phyloP scores from a whole-genome alignment of 768 basidiomycete genomes.

The Cystobasidium ongulense region DNA sequence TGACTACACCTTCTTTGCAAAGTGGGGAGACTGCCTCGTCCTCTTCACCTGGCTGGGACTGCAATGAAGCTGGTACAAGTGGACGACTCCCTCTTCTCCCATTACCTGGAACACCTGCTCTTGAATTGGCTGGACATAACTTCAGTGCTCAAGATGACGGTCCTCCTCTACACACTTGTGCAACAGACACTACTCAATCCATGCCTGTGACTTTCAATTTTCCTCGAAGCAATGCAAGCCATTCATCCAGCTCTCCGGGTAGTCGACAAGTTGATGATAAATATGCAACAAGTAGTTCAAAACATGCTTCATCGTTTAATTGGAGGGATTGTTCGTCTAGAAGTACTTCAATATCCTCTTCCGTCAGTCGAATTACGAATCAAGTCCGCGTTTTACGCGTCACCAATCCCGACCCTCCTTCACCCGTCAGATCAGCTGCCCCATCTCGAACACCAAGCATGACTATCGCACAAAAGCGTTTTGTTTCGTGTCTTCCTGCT shows the following conservation, averaged over 20 bases:
- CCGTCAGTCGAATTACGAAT: background rate
- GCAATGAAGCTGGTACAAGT: background rate
- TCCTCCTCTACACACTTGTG: background rate
- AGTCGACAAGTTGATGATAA: background rate
- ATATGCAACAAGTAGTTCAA: background rate
- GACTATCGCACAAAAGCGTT: background rate
- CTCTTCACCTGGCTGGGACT: background rate
- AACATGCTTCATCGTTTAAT: background rate
- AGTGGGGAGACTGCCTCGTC: background rate
- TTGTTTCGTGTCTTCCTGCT: background rate
- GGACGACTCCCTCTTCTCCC: background rate
- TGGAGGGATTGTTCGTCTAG: background rate
- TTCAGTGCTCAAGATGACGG: background rate
- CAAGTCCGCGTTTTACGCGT: constrained; percentile 2
- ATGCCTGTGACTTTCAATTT: background rate
- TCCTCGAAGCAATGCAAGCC: background rate
- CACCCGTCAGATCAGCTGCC: background rate
- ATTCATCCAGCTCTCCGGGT: background rate
- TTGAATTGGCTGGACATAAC: background rate
- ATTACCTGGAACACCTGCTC: background rate
- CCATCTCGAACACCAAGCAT: no score
- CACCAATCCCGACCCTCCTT: constrained; percentile 7
- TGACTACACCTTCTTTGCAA: background rate
- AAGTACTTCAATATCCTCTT: background rate
- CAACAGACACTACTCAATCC: background rate